Conservation (phyloP, 306 rosid species). For the Purshia tridentata region DNA sequence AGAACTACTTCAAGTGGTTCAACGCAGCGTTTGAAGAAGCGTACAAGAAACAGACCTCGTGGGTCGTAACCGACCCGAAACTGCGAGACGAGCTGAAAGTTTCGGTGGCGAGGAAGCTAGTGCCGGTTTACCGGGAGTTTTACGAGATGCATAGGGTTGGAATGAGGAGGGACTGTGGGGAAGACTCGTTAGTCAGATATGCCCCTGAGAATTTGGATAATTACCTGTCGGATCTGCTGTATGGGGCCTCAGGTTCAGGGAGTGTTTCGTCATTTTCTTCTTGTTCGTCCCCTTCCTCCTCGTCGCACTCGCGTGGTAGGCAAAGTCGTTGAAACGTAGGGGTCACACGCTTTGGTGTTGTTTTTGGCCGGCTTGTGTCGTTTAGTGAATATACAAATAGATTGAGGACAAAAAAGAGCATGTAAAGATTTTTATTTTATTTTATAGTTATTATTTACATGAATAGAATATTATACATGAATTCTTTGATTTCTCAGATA, state of each 20-base stretch:
- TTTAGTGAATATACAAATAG: not conserved
- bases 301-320: slow-evolving; percentile 21
- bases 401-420: not conserved
- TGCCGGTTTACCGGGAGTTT: slow-evolving; percentile 33
- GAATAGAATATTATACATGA: not conserved
- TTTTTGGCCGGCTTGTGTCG: slow-evolving; percentile 8
- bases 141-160: slow-evolving; percentile 34
- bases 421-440: not conserved
- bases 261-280: slow-evolving; percentile 42
- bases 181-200: slow-evolving; percentile 24
- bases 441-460: no score
- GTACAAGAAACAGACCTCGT: slow-evolving; percentile 46
- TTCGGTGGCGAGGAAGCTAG: slow-evolving; percentile 44
- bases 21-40: slow-evolving; percentile 46
- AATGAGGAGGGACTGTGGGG: slow-evolving; percentile 30
- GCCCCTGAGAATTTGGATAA: slow-evolving; percentile 57
- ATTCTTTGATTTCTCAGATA: not conserved
- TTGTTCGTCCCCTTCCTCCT: slow-evolving; percentile 23
- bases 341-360: not conserved
- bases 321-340: slow-evolving; percentile 20
- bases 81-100: slow-evolving; percentile 57
- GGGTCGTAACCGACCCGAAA: slow-evolving; percentile 64
- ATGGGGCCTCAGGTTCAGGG: slow-evolving; percentile 36
- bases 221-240: slow-evolving; percentile 51
- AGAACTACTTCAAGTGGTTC: slow-evolving; percentile 36